Evolutionary conservation across 495 filamentous ascomycete genomes (phyloP).

Genomic region (Daldinia grandis): DNA sequence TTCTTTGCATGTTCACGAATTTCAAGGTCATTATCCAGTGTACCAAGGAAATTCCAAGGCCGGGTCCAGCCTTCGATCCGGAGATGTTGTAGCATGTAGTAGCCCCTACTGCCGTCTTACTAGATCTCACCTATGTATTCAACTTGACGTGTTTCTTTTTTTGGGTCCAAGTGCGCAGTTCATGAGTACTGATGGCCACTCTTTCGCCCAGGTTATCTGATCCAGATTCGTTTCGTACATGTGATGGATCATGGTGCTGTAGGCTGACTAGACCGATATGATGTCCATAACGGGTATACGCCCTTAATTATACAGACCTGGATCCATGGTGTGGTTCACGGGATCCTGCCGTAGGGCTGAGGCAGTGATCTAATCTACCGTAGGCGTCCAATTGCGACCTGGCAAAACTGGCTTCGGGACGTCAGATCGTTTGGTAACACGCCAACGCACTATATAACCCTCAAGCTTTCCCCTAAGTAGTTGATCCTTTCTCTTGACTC

Average conservation of each 20-base stretch:
- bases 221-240: slow-evolving; percentile 4
- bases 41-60: slow-evolving; percentile 11
- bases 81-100: slow-evolving; percentile 10
- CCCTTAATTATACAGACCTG: slow-evolving; percentile 19
- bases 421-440: slow-evolving; percentile 21
- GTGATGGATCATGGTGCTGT: slow-evolving; percentile 20
- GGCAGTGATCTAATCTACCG: slow-evolving; percentile 35
- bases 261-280: slow-evolving; percentile 19
- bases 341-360: slow-evolving; percentile 44
- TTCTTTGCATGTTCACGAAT: slow-evolving; percentile 12
- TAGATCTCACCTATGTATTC: slow-evolving; percentile 11
- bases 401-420: slow-evolving; percentile 19
- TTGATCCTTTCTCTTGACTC: slow-evolving; percentile 11
- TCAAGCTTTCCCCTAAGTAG: slow-evolving; percentile 12
- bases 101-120: slow-evolving; percentile 6
- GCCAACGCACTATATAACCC: slow-evolving; percentile 33
- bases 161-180: background rate
- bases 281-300: slow-evolving; percentile 24
- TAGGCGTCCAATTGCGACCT: slow-evolving; percentile 32
- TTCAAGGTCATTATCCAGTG: slow-evolving; percentile 10
- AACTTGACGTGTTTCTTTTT: slow-evolving; percentile 10
- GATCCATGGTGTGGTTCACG: slow-evolving; percentile 35
- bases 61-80: slow-evolving; percentile 21
- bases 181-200: background rate
- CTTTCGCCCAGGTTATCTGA: background rate